Evolutionary conservation across 2,329 filamentous ascomycete species (phyloP).

Genomic region (Neocatenulostroma microsporum): DNA sequence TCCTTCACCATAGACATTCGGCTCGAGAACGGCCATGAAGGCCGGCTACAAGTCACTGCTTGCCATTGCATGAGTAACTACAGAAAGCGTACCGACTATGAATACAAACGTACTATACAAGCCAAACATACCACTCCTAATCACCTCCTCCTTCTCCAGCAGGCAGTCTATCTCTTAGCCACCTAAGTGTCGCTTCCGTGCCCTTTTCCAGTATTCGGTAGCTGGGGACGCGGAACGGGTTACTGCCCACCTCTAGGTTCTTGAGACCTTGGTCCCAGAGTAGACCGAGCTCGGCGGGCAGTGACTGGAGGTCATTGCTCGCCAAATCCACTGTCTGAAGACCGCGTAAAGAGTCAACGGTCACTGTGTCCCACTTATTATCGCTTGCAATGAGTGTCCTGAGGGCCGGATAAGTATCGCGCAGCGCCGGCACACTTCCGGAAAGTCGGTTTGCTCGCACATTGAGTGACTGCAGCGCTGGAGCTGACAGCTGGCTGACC

Average conservation of each 20-base stretch:
- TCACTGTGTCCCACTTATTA: conserved; percentile 63
- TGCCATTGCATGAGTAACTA: not conserved
- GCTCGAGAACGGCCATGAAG: too few relatives aligned
- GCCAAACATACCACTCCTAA: not conserved
- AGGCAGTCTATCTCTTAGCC: conserved; percentile 56
- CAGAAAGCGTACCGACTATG: not conserved
- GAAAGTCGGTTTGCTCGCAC: conserved; percentile 75
- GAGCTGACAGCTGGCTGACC: conserved; percentile 60
- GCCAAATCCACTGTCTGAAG: conserved; percentile 68
- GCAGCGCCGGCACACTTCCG: conserved; percentile 57
- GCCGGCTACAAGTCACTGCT: too few relatives aligned
- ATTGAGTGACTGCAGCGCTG: conserved; percentile 67
- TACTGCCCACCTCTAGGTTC: conserved; percentile 70
- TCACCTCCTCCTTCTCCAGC: conserved; percentile 2
- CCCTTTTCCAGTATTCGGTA: conserved; percentile 79
- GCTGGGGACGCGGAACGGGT: conserved; percentile 78
- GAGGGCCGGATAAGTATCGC: conserved; percentile 61
- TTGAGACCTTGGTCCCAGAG: conserved; percentile 59
- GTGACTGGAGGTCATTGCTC: conserved; percentile 75
- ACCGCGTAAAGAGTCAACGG: conserved; percentile 65
- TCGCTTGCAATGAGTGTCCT: conserved; percentile 65
- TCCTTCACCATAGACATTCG: too few relatives aligned
- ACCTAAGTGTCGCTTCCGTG: conserved; percentile 73
- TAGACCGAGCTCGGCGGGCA: conserved; percentile 74
- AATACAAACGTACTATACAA: not conserved